A percentile compares a stretch with the other conserved stretches of the same genome.
phyloP scores from a whole-genome alignment of 2,329 filamentous ascomycete species.

The Didymella sp. region DNA sequence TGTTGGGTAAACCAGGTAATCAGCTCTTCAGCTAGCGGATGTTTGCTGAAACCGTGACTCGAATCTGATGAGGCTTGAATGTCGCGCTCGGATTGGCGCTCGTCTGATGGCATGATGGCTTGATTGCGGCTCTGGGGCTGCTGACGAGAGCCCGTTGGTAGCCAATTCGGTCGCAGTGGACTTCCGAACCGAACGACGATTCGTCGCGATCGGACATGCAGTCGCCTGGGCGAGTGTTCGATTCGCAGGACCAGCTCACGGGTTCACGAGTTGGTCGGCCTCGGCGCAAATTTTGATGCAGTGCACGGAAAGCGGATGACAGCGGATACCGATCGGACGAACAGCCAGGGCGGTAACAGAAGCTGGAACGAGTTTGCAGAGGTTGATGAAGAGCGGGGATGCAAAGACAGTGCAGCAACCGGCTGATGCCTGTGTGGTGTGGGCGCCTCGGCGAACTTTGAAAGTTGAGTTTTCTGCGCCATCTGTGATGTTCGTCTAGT shows the following conservation, averaged over 20 bases:
- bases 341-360: constrained; percentile 14
- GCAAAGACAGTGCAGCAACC: constrained; percentile 22
- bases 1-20: constrained; percentile 42
- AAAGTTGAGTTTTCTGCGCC: constrained; percentile 6
- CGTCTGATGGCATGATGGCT: constrained; percentile 19
- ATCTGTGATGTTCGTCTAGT: constrained; percentile 4
- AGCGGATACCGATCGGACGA: constrained; percentile 17
- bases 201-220: constrained; percentile 6
- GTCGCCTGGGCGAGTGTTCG: constrained; percentile 8
- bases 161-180: constrained; percentile 16
- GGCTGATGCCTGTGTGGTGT: constrained; percentile 17
- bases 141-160: constrained; percentile 20
- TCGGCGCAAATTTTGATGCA: constrained; percentile 24
- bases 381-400: constrained; percentile 19
- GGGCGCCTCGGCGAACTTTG: constrained; percentile 9
- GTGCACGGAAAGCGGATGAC: constrained; percentile 21
- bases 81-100: constrained; percentile 9
- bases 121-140: constrained; percentile 12
- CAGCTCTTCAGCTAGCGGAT: constrained; percentile 30
- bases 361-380: constrained; percentile 17
- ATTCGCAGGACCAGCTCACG: constrained; percentile 22
- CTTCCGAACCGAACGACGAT: constrained; percentile 8
- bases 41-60: constrained; percentile 14
- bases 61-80: constrained; percentile 7
- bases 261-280: constrained; percentile 20